Evolutionary conservation across 2,329 filamentous ascomycete species (phyloP).

Genomic region (Gaeumannomyces sp.): DNA sequence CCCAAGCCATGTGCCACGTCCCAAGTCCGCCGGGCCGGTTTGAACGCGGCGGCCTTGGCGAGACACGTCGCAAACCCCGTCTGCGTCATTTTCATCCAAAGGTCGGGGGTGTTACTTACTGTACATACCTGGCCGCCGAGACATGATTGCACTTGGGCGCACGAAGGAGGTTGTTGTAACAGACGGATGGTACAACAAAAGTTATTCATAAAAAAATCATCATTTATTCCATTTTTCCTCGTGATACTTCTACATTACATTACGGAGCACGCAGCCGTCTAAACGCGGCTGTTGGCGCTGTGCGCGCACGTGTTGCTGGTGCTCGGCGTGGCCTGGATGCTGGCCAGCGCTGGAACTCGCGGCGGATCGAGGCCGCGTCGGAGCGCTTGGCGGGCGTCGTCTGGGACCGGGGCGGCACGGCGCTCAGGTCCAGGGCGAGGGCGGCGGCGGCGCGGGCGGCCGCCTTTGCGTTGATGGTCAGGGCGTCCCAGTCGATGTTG

Average conservation of each 20-base stretch:
- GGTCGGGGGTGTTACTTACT: no score
- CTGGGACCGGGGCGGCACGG: slow-evolving; percentile 21
- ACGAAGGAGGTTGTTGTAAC: no score
- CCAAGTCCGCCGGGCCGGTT: no score
- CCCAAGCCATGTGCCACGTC: no score
- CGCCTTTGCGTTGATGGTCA: slow-evolving; percentile 47
- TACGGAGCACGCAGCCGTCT: neutral
- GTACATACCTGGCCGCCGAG: no score
- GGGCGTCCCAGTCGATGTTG: slow-evolving; percentile 48
- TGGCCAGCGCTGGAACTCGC: slow-evolving; percentile 7
- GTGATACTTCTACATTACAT: neutral
- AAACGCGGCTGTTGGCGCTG: neutral
- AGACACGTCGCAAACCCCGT: no score
- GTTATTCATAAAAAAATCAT: no score
- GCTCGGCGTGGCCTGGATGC: slow-evolving; percentile 5
- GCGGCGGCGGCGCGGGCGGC: slow-evolving; percentile 47
- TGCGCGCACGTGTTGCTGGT: slow-evolving; percentile 5
- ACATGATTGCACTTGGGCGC: no score
- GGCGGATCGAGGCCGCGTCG: neutral
- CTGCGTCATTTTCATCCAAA: no score
- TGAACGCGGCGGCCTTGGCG: no score
- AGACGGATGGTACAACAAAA: no score
- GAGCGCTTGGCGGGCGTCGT: neutral
- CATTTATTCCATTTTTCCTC: no score
- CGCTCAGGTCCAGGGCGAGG: slow-evolving; percentile 38